Evolutionary conservation across 306 rosid genomes (phyloP).

Genomic region (barrel medic (Medicago truncatula)): DNA sequence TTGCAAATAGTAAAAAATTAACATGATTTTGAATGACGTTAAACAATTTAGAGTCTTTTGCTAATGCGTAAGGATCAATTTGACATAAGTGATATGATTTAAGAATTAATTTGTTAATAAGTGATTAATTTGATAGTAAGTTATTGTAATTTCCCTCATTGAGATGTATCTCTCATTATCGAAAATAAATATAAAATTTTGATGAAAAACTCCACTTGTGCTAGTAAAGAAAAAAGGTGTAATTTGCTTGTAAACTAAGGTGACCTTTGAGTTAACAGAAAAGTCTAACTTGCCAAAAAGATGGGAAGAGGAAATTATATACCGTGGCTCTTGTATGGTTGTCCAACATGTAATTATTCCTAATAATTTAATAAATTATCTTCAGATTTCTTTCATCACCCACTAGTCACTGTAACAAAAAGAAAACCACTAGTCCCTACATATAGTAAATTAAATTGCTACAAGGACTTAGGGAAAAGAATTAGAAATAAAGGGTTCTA

Average conservation of each 20-base stretch:
- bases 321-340: not conserved
- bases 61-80: too few relatives aligned
- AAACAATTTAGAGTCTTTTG: too few relatives aligned
- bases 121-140: too few relatives aligned
- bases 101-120: too few relatives aligned
- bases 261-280: conserved; percentile 29
- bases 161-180: not conserved
- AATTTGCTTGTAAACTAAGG: not conserved
- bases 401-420: not conserved
- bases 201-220: conserved; percentile 16
- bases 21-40: too few relatives aligned
- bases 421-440: not conserved
- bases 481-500: conserved; percentile 1
- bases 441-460: too few relatives aligned
- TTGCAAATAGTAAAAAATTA: too few relatives aligned
- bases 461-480: not conserved
- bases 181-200: not conserved
- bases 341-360: not conserved
- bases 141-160: too few relatives aligned
- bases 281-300: not conserved
- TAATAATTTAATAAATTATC: not conserved
- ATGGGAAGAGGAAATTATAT: conserved; percentile 2
- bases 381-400: not conserved
- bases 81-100: too few relatives aligned
- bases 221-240: not conserved